Evolutionary conservation across 2,329 filamentous ascomycete genomes (phyloP).

Genomic region (Aspergillus costaricaensis): DNA sequence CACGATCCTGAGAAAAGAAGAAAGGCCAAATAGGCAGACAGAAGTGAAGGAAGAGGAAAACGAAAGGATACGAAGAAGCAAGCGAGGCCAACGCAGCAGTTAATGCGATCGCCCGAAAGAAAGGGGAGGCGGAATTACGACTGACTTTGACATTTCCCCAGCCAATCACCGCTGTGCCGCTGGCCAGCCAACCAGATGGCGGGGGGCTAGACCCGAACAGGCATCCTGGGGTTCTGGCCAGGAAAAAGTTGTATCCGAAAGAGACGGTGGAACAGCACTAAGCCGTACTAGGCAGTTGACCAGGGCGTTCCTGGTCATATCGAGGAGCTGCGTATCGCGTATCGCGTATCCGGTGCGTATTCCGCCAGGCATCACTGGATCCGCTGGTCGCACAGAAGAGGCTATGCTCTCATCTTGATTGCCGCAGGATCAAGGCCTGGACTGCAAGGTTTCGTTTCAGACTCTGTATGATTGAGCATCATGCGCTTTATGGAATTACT

Average conservation of each 20-base stretch:
- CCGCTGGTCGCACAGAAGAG: neutral
- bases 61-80: constrained; percentile 3
- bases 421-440: neutral
- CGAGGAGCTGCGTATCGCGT: neutral
- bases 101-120: constrained; percentile 18
- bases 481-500: neutral
- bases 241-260: constrained; percentile 4
- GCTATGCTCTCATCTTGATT: neutral
- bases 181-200: constrained; percentile 11
- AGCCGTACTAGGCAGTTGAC: neutral
- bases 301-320: constrained; percentile 1
- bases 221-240: constrained; percentile 16
- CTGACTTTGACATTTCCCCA: constrained; percentile 17
- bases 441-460: neutral
- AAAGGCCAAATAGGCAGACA: constrained; percentile 4
- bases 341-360: constrained; percentile 2
- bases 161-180: constrained; percentile 19
- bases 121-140: constrained; percentile 24
- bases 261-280: constrained; percentile 9
- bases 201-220: constrained; percentile 12
- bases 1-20: constrained; percentile 13
- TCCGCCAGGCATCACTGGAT: neutral
- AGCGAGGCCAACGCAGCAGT: constrained; percentile 10
- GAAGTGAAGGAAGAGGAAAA: constrained; percentile 7
- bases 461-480: neutral